Percentiles rank a stretch among this genome's conserved stretches.
phyloP scores from a whole-genome alignment of 495 filamentous ascomycete genomes.

The Aspergillus diversus region DNA sequence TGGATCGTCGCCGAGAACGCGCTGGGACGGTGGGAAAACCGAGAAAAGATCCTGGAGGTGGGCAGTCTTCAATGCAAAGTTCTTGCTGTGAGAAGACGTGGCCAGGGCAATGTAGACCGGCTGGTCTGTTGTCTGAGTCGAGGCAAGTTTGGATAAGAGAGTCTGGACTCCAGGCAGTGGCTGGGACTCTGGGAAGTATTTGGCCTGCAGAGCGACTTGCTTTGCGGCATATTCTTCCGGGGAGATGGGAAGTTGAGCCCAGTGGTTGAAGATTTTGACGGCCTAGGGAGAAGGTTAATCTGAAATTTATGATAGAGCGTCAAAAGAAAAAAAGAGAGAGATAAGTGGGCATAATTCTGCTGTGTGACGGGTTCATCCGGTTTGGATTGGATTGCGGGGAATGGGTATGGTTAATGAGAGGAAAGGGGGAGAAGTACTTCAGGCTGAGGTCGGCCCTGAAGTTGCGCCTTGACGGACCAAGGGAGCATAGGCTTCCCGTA shows the following conservation, averaged over 20 bases:
- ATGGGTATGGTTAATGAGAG: not conserved
- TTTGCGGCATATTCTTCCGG: constrained; percentile 64
- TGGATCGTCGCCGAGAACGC: constrained; percentile 83
- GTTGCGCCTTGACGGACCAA: constrained; percentile 90
- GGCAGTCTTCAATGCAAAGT: constrained; percentile 78
- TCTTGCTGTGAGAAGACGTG: constrained; percentile 70
- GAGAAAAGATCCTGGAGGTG: constrained; percentile 75
- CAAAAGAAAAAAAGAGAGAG: constrained; percentile 1
- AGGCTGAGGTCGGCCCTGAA: constrained; percentile 88
- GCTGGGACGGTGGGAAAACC: constrained; percentile 66
- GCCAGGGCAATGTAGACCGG: constrained; percentile 84
- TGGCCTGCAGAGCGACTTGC: constrained; percentile 60
- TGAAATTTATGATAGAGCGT: not conserved
- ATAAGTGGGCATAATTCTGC: no score
- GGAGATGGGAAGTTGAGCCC: constrained; percentile 84
- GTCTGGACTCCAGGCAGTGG: constrained; percentile 78
- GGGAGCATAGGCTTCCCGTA: constrained; percentile 74
- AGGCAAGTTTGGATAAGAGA: constrained; percentile 61
- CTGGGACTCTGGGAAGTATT: constrained; percentile 71
- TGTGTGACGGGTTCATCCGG: no score
- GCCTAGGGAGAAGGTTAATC: constrained; percentile 24
- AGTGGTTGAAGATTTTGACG: constrained; percentile 67
- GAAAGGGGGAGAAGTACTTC: constrained; percentile 47
- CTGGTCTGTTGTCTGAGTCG: constrained; percentile 42
- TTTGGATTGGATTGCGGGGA: not conserved